phyloP scores from a whole-genome alignment of 2,329 filamentous ascomycete genomes.

The Fusarium graminum region DNA sequence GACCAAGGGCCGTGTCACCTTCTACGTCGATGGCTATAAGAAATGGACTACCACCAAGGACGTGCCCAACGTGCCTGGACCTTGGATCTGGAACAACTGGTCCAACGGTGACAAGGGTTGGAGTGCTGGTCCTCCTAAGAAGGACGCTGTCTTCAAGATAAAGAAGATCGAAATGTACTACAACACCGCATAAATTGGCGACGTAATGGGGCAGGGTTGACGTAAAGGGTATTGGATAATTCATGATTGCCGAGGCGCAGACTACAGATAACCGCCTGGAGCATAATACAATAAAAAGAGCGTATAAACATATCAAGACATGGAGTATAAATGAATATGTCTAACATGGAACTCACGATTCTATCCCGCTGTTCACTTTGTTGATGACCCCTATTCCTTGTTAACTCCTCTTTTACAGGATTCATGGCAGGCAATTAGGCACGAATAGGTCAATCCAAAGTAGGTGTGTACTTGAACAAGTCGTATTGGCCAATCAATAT shows the following conservation, averaged over 20 bases:
- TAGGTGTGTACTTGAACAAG: too few relatives aligned
- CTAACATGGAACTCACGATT: background rate
- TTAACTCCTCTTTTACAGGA: too few relatives aligned
- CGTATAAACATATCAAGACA: background rate
- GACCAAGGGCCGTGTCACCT: slow-evolving; percentile 45
- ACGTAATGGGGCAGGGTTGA: rapidly evolving
- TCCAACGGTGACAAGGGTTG: slow-evolving; percentile 50
- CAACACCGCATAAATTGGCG: slow-evolving; percentile 42
- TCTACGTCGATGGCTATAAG: slow-evolving; percentile 48
- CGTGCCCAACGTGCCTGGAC: slow-evolving; percentile 43
- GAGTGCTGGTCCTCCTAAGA: slow-evolving; percentile 48
- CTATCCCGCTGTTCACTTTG: background rate
- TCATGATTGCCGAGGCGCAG: background rate
- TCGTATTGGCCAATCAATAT: too few relatives aligned
- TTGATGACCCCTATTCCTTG: background rate
- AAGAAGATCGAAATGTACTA: slow-evolving; percentile 52
- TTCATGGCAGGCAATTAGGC: too few relatives aligned
- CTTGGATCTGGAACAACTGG: slow-evolving; percentile 54
- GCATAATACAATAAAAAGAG: too few relatives aligned
- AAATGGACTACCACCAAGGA: slow-evolving; percentile 47
- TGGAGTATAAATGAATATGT: background rate
- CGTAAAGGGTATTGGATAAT: background rate
- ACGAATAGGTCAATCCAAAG: too few relatives aligned
- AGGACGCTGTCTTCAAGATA: slow-evolving; percentile 50
- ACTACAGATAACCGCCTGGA: too few relatives aligned